Evolutionary conservation across 2,329 filamentous ascomycete species (phyloP).

Genomic region (Exophiala oligosperma): DNA sequence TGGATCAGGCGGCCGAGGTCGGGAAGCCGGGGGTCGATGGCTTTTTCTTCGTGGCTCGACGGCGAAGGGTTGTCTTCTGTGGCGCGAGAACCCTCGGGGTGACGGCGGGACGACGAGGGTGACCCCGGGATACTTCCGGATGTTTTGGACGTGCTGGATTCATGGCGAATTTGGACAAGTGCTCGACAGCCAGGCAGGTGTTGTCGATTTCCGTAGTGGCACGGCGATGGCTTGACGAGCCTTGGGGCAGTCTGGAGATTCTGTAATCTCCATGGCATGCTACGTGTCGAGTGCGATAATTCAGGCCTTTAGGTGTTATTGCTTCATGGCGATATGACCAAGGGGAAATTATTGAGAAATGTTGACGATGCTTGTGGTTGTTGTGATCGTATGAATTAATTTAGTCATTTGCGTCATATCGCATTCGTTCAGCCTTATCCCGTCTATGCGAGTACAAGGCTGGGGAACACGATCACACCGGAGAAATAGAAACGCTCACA

Average conservation of each 20-base stretch:
- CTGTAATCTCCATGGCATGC: constrained; percentile 22
- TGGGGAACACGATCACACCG: no score
- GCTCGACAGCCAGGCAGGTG: neutral
- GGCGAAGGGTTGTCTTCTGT: constrained; percentile 1
- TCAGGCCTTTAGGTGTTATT: neutral
- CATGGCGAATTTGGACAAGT: neutral
- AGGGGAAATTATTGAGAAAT: no score
- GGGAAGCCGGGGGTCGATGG: constrained; percentile 12
- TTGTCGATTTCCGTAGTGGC: neutral
- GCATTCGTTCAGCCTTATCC: no score
- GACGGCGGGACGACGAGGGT: neutral
- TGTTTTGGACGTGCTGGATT: neutral
- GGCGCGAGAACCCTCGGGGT: neutral
- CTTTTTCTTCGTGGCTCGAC: constrained; percentile 15
- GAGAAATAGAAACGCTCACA: no score
- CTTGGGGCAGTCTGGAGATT: constrained; percentile 11
- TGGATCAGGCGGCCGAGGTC: constrained; percentile 55
- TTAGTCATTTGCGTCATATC: no score
- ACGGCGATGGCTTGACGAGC: neutral
- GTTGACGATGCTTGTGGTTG: no score
- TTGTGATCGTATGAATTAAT: no score
- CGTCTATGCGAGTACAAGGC: no score
- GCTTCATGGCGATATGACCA: neutral
- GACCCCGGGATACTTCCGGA: neutral
- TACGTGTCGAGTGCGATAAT: neutral